Evolutionary conservation across 139 green algal genomes (phyloP).

Genomic region (Zygnema circumcarinatum): DNA sequence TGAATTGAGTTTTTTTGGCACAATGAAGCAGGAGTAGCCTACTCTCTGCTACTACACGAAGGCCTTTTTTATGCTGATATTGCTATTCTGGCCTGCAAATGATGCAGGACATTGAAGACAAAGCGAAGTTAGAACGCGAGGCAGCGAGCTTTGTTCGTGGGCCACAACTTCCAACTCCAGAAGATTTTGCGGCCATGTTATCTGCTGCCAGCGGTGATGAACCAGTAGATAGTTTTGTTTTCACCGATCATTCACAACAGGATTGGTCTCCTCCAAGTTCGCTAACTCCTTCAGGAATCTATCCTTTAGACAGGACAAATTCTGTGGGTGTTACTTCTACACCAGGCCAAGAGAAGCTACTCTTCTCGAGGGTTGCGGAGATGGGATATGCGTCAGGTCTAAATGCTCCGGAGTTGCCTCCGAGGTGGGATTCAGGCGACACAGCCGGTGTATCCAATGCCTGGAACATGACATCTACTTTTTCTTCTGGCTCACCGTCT

Average conservation of each 20-base stretch:
- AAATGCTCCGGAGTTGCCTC: conserved; percentile 12
- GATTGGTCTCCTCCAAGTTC: not conserved
- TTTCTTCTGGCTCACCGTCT: not conserved
- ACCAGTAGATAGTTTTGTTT: not conserved
- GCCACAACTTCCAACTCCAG: not conserved
- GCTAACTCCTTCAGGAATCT: not conserved
- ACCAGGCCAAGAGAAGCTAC: not conserved
- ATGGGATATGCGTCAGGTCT: conserved; percentile 11
- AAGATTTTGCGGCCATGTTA: conserved; percentile 32
- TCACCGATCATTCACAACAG: not conserved
- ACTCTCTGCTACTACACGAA: no score
- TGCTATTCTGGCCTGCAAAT: conserved; percentile 7
- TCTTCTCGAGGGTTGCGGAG: not conserved
- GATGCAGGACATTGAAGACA: conserved; percentile 2
- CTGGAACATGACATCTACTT: no score
- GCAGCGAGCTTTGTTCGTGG: not conserved
- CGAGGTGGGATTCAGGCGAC: not conserved
- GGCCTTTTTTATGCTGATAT: no score
- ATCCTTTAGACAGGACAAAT: not conserved
- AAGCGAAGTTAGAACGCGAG: not conserved
- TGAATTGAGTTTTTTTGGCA: no score
- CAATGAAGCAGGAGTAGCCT: no score
- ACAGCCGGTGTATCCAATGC: not conserved
- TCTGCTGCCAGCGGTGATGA: not conserved
- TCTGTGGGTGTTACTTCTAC: not conserved